Base-by-base conservation (phyloP, 179 eudicot species). In the Patellifolia procumbens region DNA sequence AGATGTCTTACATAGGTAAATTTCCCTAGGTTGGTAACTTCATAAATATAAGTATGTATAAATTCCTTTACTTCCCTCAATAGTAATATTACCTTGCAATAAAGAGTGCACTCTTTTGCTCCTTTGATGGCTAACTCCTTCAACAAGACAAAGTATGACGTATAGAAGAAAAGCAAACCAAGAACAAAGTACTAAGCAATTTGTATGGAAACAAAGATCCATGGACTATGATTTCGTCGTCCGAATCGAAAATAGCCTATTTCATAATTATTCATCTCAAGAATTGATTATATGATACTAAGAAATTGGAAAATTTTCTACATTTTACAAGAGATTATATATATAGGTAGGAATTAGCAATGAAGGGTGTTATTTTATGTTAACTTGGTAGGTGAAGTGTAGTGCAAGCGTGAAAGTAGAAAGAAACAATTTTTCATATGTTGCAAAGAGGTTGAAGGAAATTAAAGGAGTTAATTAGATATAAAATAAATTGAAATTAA, bases 331-430 rank as follows among this genome's bases (percentile, higher is more conserved):
- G 39, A 43, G 17, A 11, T 3, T 46, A 59, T 68, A 32, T 71
- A 48, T 62, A 70, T 51, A 78, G 72, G 56, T 71, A 31, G n/a
- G 29, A n/a, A 75, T 61, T 37, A 68, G 55, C 31, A 65, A 55
- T 62, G 46, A 73, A 26, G 61, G 76, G 71, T 62, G 75, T 64
- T 83, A 11, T 39, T 39, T 39, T 39, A 39, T 75, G 89, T 86
- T 86, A 63, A 69, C 55, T 60, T 86, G 91, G 91, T 91, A 89
- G 96, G 91, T 91, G 88, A 87, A 83, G 71, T 84, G 89, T 82
- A 81, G 74, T 65, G 73, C 55, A 77, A 86, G 93, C 88, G 91
- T 86, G 96, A 87, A 65, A 87, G 46, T 65, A 60, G 70, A 22
- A 69, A 49, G 80, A 37, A 58, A 20, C 48, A 60, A 42, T 69